Conservation (phyloP, 805 yeast species). For the Myxozyma mucilagina region DNA sequence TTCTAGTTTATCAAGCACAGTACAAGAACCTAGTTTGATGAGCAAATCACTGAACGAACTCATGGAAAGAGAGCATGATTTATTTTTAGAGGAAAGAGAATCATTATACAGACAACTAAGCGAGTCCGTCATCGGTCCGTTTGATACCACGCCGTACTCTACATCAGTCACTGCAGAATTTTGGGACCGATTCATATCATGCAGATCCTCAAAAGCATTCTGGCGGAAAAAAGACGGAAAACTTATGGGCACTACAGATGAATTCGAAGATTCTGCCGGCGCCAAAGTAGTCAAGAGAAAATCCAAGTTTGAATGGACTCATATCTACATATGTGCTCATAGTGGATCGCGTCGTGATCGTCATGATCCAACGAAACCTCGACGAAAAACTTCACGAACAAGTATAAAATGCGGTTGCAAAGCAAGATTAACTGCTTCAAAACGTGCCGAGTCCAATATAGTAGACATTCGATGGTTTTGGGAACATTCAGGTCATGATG, state of each 20-base stretch:
- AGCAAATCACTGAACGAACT: neutral
- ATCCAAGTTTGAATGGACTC: slow-evolving; percentile 48
- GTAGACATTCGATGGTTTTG: slow-evolving; percentile 13
- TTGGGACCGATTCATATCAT: slow-evolving; percentile 6
- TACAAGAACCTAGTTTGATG: no score
- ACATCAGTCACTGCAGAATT: slow-evolving; percentile 1
- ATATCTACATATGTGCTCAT: slow-evolving; percentile 17
- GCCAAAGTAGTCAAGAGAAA: neutral
- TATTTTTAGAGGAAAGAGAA: neutral
- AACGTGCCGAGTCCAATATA: neutral
- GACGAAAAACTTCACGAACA: slow-evolving; percentile 2
- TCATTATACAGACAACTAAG: neutral
- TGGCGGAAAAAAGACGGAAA: slow-evolving; percentile 17
- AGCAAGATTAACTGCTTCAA: slow-evolving; percentile 10
- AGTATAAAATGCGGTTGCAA: slow-evolving; percentile 22
- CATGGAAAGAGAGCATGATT: neutral
- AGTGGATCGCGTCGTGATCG: slow-evolving; percentile 17
- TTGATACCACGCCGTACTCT: slow-evolving; percentile 5
- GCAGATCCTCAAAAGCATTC: slow-evolving; percentile 3
- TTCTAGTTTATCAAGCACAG: no score
- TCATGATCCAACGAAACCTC: slow-evolving; percentile 22
- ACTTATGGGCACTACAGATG: neutral
- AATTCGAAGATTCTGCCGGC: neutral
- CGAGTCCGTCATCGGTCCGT: slow-evolving; percentile 7
- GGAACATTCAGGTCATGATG: slow-evolving; percentile 13